Evolutionary conservation across 208 protist species (phyloP), one percentile per base, ranked within the genome.

Genomic region (Endotrypanum monterogeii): DNA sequence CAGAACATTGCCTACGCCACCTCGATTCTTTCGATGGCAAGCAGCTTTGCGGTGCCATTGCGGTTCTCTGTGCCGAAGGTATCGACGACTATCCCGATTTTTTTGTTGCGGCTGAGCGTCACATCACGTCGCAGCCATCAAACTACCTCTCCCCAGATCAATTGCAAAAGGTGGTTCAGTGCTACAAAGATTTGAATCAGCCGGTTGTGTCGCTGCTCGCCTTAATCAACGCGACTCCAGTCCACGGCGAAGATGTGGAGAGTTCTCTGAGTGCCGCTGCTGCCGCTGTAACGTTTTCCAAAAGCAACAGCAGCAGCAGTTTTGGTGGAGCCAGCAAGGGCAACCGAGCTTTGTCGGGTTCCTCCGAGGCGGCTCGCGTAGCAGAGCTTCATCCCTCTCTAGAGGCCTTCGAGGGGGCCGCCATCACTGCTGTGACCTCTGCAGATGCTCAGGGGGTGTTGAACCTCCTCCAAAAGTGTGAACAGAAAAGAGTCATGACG

Each of bases 31-130:
- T 97, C 50, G 84, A 84, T 50, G 90, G 87, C 16, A 67, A 74
- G 62, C 84, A 97, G 63, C 82, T 95, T 35, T 82, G 88, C 62
- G 77, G 75, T 44, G 71, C 95, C 7, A 81, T 94, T 51, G 80
- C 83, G 30, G 76, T 84, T 8, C 78, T 97, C 16, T 86, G 88
- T 63, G 73, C 73, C 2, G 68, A 91, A 71, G 76, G 80, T 16
- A 70, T 94, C 8, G 57, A 73, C 54, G 81, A 91, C 63, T 93
- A 91, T 76, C 87, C 85, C 4, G 87, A 94, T 55, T 94, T 96
- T 74, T 96, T 91, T 78, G 76, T 87, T 5, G 90, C 89, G 16
- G 85, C 82, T 39, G 85, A 93, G 78, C 71, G 84, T 5, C 80
- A 94, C 81, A 84, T 96, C 66, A 80, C 73, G n/a, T 58, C 72